Evolutionary conservation across 768 basidiomycete species (phyloP).

Genomic region (Suillus cothurnatus): DNA sequence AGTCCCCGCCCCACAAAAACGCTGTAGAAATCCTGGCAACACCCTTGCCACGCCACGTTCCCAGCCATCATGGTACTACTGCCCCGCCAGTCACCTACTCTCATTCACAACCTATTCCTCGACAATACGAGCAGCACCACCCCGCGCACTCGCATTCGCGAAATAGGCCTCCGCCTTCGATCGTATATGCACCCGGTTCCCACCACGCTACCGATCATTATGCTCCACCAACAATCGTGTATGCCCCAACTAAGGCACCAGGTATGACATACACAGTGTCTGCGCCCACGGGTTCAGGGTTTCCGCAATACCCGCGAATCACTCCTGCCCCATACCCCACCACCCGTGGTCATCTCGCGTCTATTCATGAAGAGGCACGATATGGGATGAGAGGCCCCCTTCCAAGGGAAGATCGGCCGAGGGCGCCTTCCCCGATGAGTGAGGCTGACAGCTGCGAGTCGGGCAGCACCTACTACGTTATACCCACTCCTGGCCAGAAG

Average conservation of each 20-base stretch:
- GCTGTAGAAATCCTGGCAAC: slow-evolving; percentile 37
- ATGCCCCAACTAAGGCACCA: slow-evolving; percentile 56
- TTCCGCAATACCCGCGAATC: slow-evolving; percentile 44
- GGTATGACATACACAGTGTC: slow-evolving; percentile 73
- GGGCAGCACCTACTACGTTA: slow-evolving; percentile 74
- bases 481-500: slow-evolving; percentile 72
- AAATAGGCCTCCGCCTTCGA: slow-evolving; percentile 52
- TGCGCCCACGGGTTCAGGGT: slow-evolving; percentile 45
- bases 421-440: slow-evolving; percentile 41
- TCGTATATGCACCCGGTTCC: slow-evolving; percentile 56
- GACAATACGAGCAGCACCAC: slow-evolving; percentile 33
- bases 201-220: slow-evolving; percentile 52
- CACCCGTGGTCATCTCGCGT: slow-evolving; percentile 36
- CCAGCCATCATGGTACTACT: slow-evolving; percentile 22
- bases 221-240: slow-evolving; percentile 59
- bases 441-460: slow-evolving; percentile 53
- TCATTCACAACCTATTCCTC: slow-evolving; percentile 43
- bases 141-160: slow-evolving; percentile 40
- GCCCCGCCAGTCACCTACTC: slow-evolving; percentile 37
- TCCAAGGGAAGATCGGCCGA: slow-evolving; percentile 27
- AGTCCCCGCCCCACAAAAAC: slow-evolving; percentile 21
- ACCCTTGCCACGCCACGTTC: slow-evolving; percentile 32
- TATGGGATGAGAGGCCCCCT: slow-evolving; percentile 31
- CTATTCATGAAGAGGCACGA: slow-evolving; percentile 42
- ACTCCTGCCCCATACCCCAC: slow-evolving; percentile 46